Percentiles rank a stretch among this genome's conserved stretches.
Evolutionary conservation across 352 stramenopile genomes (phyloP).

Genomic region (Phytophthora fragariae): DNA sequence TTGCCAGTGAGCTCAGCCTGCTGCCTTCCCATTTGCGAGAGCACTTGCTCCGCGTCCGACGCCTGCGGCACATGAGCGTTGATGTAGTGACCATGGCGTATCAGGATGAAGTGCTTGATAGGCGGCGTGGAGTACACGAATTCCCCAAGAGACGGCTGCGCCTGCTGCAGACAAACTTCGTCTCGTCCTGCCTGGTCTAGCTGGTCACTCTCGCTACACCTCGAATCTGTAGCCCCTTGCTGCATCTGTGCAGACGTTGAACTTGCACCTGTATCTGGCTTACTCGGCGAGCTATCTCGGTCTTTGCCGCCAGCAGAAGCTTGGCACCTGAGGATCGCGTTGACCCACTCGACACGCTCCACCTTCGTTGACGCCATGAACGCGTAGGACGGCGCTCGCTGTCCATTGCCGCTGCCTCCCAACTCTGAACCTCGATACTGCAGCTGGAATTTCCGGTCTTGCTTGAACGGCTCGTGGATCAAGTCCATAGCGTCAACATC

Average conservation of each 20-base stretch:
- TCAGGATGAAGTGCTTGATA: slow-evolving; percentile 77
- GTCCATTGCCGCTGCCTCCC: slow-evolving; percentile 7
- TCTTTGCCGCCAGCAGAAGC: not conserved
- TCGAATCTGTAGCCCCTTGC: not conserved
- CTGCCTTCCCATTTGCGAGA: slow-evolving; percentile 81
- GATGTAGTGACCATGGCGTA: slow-evolving; percentile 86
- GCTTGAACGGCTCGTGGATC: slow-evolving; percentile 38
- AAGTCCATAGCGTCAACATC: slow-evolving; percentile 51
- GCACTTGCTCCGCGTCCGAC: slow-evolving; percentile 71
- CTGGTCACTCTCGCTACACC: not conserved
- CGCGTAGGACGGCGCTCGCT: slow-evolving; percentile 38
- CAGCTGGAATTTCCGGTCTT: slow-evolving; percentile 55
- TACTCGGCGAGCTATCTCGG: not conserved
- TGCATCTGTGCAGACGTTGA: not conserved
- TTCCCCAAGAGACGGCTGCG: slow-evolving; percentile 41
- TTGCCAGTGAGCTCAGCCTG: slow-evolving; percentile 78
- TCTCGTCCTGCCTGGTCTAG: slow-evolving; percentile 5
- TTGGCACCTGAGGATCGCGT: slow-evolving; percentile 43
- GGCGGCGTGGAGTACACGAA: slow-evolving; percentile 66
- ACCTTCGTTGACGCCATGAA: slow-evolving; percentile 44
- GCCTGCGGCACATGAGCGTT: slow-evolving; percentile 73
- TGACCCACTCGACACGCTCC: slow-evolving; percentile 47
- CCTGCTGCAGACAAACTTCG: slow-evolving; percentile 6
- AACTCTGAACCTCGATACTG: slow-evolving; percentile 10
- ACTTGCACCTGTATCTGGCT: not conserved